Evolutionary conservation across 176 grass and related monocot genomes (phyloP), one percentile per base, ranked within the genome.

Genomic region (Oryza glaberrima): DNA sequence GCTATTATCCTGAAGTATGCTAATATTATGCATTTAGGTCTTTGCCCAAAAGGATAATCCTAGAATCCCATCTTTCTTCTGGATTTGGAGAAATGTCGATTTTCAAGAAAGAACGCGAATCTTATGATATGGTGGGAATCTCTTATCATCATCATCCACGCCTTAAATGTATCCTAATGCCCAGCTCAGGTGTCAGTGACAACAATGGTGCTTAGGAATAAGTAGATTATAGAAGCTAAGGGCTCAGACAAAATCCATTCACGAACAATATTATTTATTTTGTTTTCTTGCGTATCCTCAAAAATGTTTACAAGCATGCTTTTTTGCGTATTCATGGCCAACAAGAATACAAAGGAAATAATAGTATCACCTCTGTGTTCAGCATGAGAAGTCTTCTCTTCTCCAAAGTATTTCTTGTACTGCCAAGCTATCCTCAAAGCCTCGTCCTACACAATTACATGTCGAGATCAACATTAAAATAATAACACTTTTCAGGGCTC

Each of bases 341-440:
- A 17, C 7, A 85, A 38, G 43, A 35, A 13, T 82, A 78, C 11
- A 81, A 20, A 70, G 3, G 23, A 32, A 58, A 65, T 1, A 13
- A 16, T 67, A 70, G 34, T 2, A 72, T 47, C 51, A 93, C 95
- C 93, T 88, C 78, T 92, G 13, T 75, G 82, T 48, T 89, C 80
- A 84, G 52, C 56, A 75, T 75, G 41, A 64, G 80, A 77, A 83
- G 32, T 60, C 74, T 85, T 94, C 44, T 94, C 91, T 28, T 92
- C 93, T 11, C 86, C 96, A 38, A 94, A 95, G 69, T 98, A 98
- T 67, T 98, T 98, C 80, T 88, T 98, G 70, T 98, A 95, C 85
- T 98, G 96, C 96, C 93, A 98, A 75, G 96, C 96, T 64, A 98
- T 98, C 54, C 93, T 95, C 85, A 98, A 89, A 41, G 72, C 88